These are phyloP conservation scores for Solanum ahanhuiri DNA, from an alignment of 257 asterid genomes.

Conservation along the genomic window DNA sequence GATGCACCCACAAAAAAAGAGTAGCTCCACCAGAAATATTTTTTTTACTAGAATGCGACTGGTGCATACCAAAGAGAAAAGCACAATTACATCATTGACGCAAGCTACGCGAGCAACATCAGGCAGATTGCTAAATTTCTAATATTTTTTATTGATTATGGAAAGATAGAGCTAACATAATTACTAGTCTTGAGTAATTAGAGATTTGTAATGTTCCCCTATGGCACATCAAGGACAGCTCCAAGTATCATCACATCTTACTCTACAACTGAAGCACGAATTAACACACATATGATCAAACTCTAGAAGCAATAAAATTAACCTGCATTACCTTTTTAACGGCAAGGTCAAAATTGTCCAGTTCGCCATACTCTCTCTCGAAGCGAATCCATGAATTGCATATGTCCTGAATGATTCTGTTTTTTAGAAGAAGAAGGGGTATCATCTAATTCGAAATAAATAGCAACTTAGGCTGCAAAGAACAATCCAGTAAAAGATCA, in stretches of 20 bases:
- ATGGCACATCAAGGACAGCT: neutral
- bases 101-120: neutral
- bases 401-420: constrained; percentile 92
- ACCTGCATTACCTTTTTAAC: constrained; percentile 56
- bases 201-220: neutral
- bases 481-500: neutral
- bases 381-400: constrained; percentile 85
- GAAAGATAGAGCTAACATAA: neutral
- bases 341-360: constrained; percentile 80
- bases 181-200: neutral
- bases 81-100: neutral
- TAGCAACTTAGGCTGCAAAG: constrained; percentile 6
- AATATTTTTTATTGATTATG: neutral
- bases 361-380: constrained; percentile 85
- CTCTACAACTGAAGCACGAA: neutral
- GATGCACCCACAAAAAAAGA: neutral
- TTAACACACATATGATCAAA: neutral
- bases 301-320: neutral
- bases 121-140: neutral
- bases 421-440: constrained; percentile 59
- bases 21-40: neutral
- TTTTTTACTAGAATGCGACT: neutral
- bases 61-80: neutral
- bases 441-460: constrained; percentile 56
- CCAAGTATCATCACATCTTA: neutral